phyloP scores from a whole-genome alignment of 169 alveolate species.

The Plasmodium adleri region DNA sequence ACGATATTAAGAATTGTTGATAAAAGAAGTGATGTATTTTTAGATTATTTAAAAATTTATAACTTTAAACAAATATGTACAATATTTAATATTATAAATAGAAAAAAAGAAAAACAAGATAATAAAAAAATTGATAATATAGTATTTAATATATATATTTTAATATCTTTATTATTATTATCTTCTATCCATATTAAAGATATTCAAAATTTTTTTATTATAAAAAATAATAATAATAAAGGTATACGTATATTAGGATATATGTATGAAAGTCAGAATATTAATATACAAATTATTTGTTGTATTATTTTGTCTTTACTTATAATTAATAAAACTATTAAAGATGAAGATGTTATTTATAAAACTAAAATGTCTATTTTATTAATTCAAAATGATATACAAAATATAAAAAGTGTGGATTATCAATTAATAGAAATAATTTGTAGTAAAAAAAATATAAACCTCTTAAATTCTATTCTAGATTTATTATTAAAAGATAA shows the following conservation, averaged over 20 bases:
- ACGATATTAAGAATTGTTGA: constrained; percentile 51
- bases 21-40: constrained; percentile 41
- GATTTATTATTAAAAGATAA: constrained; percentile 22
- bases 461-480: constrained; percentile 14
- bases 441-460: constrained; percentile 57
- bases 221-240: constrained; percentile 28
- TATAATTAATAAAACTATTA: constrained; percentile 36
- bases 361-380: constrained; percentile 63
- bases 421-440: constrained; percentile 68
- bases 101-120: constrained; percentile 22
- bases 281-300: constrained; percentile 63
- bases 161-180: constrained; percentile 25
- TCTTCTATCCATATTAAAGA: constrained; percentile 56
- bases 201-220: constrained; percentile 46
- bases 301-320: constrained; percentile 49
- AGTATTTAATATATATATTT: constrained; percentile 27
- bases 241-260: constrained; percentile 37
- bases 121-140: constrained; percentile 16
- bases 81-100: constrained; percentile 31
- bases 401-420: constrained; percentile 42
- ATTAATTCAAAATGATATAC: constrained; percentile 49
- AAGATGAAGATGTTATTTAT: constrained; percentile 40
- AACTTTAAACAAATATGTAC: constrained; percentile 42
- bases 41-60: constrained; percentile 28
- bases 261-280: constrained; percentile 66